Evolutionary conservation across 331 rosid species (phyloP).

Genomic region (Stylosanthes scabra): DNA sequence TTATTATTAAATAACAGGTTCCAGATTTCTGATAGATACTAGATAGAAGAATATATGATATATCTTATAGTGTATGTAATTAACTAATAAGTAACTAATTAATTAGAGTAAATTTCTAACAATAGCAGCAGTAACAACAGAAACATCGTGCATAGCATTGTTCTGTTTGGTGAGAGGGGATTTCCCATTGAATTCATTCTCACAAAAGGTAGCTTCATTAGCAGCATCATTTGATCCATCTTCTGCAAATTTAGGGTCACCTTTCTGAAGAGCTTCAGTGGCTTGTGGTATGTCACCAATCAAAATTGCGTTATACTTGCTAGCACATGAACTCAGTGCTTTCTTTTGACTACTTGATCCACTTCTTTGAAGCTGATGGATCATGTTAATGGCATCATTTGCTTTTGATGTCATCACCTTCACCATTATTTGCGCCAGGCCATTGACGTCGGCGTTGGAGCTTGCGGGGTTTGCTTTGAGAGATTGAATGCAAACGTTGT

Average conservation of each 20-base stretch:
- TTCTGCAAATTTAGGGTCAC: slow-evolving; percentile 54
- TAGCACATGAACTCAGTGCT: slow-evolving; percentile 49
- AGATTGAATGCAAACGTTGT: slow-evolving; percentile 47
- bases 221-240: slow-evolving; percentile 49
- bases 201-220: slow-evolving; percentile 48
- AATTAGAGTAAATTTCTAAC: slow-evolving; percentile 39
- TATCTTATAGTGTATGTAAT: neutral
- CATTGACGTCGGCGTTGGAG: slow-evolving; percentile 44
- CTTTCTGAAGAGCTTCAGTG: slow-evolving; percentile 51
- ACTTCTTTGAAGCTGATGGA: slow-evolving; percentile 38
- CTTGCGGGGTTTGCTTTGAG: slow-evolving; percentile 43
- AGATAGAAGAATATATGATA: neutral
- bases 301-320: slow-evolving; percentile 29
- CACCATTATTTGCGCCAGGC: slow-evolving; percentile 58
- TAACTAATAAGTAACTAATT: neutral
- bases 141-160: slow-evolving; percentile 43
- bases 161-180: slow-evolving; percentile 52
- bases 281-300: slow-evolving; percentile 45
- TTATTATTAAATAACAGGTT: too few relatives aligned
- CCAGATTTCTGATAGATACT: too few relatives aligned
- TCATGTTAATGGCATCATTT: slow-evolving; percentile 28
- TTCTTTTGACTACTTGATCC: neutral
- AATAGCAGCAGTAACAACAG: slow-evolving; percentile 39
- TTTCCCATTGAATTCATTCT: slow-evolving; percentile 39
- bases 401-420: slow-evolving; percentile 48